Conservation (phyloP, 2,329 filamentous ascomycete species). For the Botrytis hyacinthi region DNA sequence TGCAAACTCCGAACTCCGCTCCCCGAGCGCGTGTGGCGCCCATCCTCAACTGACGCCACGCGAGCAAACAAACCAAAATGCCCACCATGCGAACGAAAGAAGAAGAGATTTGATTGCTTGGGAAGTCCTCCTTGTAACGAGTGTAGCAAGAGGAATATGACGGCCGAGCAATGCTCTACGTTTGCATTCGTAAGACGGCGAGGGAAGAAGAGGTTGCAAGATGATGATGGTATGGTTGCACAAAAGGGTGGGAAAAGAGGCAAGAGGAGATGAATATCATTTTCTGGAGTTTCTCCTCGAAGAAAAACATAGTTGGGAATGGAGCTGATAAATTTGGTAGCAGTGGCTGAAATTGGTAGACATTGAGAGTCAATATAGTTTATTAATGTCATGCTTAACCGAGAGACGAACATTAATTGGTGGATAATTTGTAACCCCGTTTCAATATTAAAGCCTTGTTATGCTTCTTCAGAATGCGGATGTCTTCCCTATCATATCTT, state of each 20-base stretch:
- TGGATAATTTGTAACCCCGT: conserved; percentile 4
- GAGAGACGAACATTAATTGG: conserved; percentile 8
- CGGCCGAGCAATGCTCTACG: conserved; percentile 5
- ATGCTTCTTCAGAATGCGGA: background rate
- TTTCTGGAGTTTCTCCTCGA: background rate
- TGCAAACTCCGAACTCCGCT: conserved; percentile 12
- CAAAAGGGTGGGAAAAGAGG: conserved; percentile 8
- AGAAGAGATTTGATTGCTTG: conserved; percentile 19
- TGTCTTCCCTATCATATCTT: background rate
- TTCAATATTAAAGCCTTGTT: conserved; percentile 1
- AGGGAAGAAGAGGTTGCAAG: conserved; percentile 8
- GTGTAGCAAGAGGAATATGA: conserved; percentile 16
- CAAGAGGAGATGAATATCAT: background rate
- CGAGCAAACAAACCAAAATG: conserved; percentile 21
- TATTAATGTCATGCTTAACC: background rate
- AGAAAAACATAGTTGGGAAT: background rate
- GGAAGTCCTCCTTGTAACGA: conserved; percentile 17
- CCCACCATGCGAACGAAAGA: conserved; percentile 17
- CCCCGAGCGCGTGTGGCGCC: conserved; percentile 8
- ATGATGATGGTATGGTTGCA: conserved; percentile 6
- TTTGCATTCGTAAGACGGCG: background rate
- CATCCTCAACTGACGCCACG: background rate
- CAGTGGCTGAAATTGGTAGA: background rate
- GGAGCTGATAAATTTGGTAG: background rate
- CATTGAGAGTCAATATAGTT: background rate